Conservation (phyloP, 2,329 filamentous ascomycete species). For the Knoxdaviesia proteae region DNA sequence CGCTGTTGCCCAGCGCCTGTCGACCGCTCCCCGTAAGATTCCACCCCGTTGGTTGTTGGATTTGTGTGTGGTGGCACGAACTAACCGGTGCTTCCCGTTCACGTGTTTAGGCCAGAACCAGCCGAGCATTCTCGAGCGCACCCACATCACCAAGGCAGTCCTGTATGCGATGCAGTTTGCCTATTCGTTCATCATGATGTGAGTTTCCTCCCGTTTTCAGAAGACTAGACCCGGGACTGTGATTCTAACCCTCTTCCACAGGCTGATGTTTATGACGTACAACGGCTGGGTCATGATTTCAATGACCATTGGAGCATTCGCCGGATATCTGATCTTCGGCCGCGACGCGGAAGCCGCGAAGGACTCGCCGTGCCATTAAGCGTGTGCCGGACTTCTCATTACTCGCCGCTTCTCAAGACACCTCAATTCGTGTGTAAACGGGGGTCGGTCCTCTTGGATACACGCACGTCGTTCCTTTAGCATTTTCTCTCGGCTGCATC, state of each 20-base stretch:
- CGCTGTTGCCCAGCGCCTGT: constrained; percentile 23
- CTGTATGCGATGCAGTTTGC: constrained; percentile 90
- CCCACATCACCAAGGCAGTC: constrained; percentile 57
- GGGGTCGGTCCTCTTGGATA: too few species aligned
- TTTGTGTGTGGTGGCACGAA: background rate
- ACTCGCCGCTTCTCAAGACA: too few species aligned
- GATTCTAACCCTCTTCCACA: constrained; percentile 15
- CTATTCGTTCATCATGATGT: constrained; percentile 99
- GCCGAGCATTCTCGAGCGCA: constrained; percentile 38
- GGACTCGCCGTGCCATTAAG: constrained; percentile 75
- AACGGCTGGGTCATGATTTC: constrained; percentile 95
- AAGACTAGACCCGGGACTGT: background rate
- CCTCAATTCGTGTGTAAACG: too few species aligned
- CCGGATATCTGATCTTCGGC: constrained; percentile 73
- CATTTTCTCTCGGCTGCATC: too few species aligned
- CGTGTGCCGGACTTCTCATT: too few species aligned
- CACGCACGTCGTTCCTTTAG: too few species aligned
- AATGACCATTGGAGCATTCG: constrained; percentile 69
- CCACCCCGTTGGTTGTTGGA: background rate
- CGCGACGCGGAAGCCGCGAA: constrained; percentile 50
- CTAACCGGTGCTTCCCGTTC: constrained; percentile 18
- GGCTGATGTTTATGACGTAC: constrained; percentile 99
- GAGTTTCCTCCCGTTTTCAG: constrained; percentile 20
- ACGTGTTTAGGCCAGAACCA: constrained; percentile 54
- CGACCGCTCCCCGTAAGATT: constrained; percentile 33